phyloP scores from a whole-genome alignment of 2,329 filamentous ascomycete species.

The Cadophora sp. region DNA sequence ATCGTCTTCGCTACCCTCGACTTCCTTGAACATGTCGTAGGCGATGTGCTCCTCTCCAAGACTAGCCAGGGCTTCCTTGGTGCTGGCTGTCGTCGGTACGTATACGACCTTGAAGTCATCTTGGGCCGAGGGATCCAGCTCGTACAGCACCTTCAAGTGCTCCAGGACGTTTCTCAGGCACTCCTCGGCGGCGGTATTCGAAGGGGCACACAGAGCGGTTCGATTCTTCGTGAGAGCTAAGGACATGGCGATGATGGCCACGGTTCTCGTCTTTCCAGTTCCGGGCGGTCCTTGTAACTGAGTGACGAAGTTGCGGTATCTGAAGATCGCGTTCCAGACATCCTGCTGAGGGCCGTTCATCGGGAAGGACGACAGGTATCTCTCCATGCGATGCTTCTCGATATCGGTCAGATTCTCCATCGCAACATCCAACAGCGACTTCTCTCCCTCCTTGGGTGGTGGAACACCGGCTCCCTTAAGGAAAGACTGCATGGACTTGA shows the following conservation, averaged over 20 bases:
- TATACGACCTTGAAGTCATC: constrained; percentile 1
- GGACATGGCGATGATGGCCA: not conserved
- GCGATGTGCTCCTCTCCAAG: not conserved
- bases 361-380: not conserved
- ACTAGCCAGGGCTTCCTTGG: not conserved
- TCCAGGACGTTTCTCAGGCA: not conserved
- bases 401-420: not conserved
- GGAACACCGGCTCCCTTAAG: not conserved
- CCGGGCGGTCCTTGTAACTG: constrained; percentile 19
- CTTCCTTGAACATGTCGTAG: not conserved
- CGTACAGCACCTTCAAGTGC: not conserved
- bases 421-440: not conserved
- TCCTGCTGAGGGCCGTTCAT: not conserved
- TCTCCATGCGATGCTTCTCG: not conserved
- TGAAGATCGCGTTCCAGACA: not conserved
- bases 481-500: not conserved
- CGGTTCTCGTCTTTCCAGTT: constrained; percentile 26
- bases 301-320: not conserved
- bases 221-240: constrained; percentile 7
- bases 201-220: constrained; percentile 17
- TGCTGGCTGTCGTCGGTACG: not conserved
- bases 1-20: not conserved
- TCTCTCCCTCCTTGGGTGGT: not conserved
- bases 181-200: constrained; percentile 16
- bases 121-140: not conserved